Evolutionary conservation across 257 asterid genomes (phyloP), one percentile per base, ranked within the genome.

Genomic region (Solanum etuberosum): DNA sequence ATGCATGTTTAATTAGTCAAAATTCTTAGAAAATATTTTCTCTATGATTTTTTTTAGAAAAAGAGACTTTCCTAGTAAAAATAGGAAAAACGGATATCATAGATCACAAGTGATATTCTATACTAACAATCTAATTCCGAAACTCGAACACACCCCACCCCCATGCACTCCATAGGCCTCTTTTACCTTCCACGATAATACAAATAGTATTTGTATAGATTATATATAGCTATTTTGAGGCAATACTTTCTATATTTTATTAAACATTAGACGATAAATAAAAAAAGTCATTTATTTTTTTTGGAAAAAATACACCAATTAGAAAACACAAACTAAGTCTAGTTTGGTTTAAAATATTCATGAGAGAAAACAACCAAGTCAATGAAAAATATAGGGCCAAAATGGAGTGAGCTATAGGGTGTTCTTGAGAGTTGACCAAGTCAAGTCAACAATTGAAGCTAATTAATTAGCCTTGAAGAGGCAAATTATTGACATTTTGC

Each of bases 401-500:
- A 54, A 23, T 57, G 11, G 42, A 81, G 68, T 81, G 82, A 72
- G 13, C 16, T 34, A 9, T 34, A 72, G 31, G 48, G 34, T 40
- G 23, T 46, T 86, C 68, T 59, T 86, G 89, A 72, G 68, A 31
- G 6, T 81, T 81, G 85, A 81, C 85, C 37, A 86, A 71, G 23
- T 71, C 54, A 0, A 11, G 87, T 86, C 84, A 86, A 86, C 68
- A 71, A 72, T 86, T 86, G 87, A 86, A 86, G 87, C 72, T 77
- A 40, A 40, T 40, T 77, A 77, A 27, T 43, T 77, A 42, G 9
- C 25, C 11, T 27, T 46, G 67, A 46, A 48, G 20, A 81, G 68
- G 61, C 43, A 48, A 81, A 81, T 48, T 78, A 48, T 32, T 48
- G 85, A 29, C 23, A 80, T 57, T 54, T 46, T 46, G 85, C 42